These are phyloP conservation scores for Phytophthora citrophthora DNA, from an alignment of 352 stramenopile species.

Conservation along the genomic window DNA sequence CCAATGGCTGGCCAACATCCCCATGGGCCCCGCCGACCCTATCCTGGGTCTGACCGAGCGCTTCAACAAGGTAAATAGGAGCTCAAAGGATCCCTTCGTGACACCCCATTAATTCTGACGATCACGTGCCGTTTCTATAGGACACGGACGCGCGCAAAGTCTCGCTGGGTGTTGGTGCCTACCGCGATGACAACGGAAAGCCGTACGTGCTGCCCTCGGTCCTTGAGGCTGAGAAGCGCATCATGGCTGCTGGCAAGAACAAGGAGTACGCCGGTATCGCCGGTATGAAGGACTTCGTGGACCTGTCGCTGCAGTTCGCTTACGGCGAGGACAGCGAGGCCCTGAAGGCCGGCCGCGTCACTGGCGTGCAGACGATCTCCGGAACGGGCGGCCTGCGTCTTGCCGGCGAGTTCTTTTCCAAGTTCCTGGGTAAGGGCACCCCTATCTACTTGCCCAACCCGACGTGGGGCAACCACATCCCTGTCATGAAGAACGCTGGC, in stretches of 20 bases:
- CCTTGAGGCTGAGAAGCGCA: constrained; percentile 95
- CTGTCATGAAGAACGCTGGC: constrained; percentile 92
- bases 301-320: constrained; percentile 95
- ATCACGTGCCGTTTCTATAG: constrained; percentile 27
- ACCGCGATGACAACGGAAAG: constrained; percentile 95
- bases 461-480: constrained; percentile 99
- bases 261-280: constrained; percentile 99
- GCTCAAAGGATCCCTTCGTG: constrained; percentile 5
- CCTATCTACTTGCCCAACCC: constrained; percentile 99
- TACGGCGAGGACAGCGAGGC: constrained; percentile 96
- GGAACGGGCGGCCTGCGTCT: constrained; percentile 98
- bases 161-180: constrained; percentile 98
- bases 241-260: constrained; percentile 94
- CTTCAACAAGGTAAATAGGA: constrained; percentile 84
- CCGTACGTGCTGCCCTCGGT: constrained; percentile 97
- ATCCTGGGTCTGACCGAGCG: constrained; percentile 96
- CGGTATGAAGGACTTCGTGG: constrained; percentile 96
- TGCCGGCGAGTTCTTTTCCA: constrained; percentile 95
- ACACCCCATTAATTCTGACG: background rate
- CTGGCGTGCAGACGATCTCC: constrained; percentile 97
- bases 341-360: constrained; percentile 92
- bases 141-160: constrained; percentile 95
- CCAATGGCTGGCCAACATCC: constrained; percentile 83
- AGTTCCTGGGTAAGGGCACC: constrained; percentile 86
- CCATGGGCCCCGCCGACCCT: constrained; percentile 95